Evolutionary conservation across 192 early-diverging fungal genomes (phyloP), one percentile per base, ranked within the genome.

Genomic region (Dimargaris xerosporica): DNA sequence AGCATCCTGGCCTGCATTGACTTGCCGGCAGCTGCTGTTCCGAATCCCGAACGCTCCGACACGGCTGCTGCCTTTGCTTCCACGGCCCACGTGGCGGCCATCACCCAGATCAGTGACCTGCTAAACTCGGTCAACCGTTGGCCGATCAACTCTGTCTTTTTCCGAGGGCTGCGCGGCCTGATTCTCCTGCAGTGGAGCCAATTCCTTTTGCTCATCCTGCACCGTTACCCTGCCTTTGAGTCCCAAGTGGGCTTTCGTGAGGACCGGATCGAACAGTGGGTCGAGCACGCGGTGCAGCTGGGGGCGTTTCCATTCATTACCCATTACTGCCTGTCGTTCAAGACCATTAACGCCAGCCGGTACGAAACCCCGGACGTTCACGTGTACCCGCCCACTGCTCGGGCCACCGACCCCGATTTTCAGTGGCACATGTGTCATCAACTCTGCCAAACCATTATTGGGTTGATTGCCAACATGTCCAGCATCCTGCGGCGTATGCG

Each of bases 221-320:
- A 79, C 60, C 68, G 69, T 42, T 72, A 68, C 44, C 77, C 74
- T 7, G 67, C 66, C 11, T 73, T 80, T n/a, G 72, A 72, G 61
- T 42, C 52, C 47, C 55, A 67, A 12, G 66, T 80, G 42, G 71
- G 74, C 1, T 70, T 72, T 50, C 73, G 72, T 58, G 69, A 75
- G 46, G 71, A 74, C 48, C 67, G 70, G 23, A 65, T 82, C 15
- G 71, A 77, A 47, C 60, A 60, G 48, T 72, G 82, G 23, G 74
- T 77, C 12, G 73, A 87, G 64, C 72, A 69, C 13, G 80, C 80
- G 0, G 73, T 82, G 17, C 66, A 67, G 28, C 68, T 73, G 56
- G 69, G 78, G 53, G 80, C 78, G 0, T 85, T 85, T 39, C 78
- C 76, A 41, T 85, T 86, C 67, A 79, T 82, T 23, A 77, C 74